These are phyloP conservation scores for Leishmania aethiopica DNA, from an alignment of 208 protist genomes.

Conservation along the genomic window DNA sequence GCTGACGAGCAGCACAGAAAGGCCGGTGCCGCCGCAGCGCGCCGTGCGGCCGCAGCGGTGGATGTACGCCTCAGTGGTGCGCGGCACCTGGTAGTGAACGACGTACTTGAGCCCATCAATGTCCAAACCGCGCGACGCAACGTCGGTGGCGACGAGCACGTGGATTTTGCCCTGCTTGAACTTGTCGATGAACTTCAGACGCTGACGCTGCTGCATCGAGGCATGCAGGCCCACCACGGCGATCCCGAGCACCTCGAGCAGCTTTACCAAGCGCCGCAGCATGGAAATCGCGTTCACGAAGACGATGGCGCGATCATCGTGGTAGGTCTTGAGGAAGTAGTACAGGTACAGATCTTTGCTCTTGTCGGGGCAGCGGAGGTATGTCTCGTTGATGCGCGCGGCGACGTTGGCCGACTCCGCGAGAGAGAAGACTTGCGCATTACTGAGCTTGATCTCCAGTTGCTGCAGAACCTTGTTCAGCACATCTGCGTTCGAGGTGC, in stretches of 20 bases:
- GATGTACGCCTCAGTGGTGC: slow-evolving; percentile 95
- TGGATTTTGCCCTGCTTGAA: slow-evolving; percentile 74
- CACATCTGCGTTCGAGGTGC: slow-evolving; percentile 80
- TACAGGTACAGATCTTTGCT: slow-evolving; percentile 96
- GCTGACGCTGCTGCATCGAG: slow-evolving; percentile 97
- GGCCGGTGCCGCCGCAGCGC: slow-evolving; percentile 83
- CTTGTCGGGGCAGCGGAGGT: slow-evolving; percentile 91
- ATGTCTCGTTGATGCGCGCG: slow-evolving; percentile 87
- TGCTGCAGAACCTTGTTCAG: slow-evolving; percentile 71
- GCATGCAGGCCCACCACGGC: slow-evolving; percentile 92
- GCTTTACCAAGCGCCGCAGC: slow-evolving; percentile 91
- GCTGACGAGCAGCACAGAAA: slow-evolving; percentile 82
- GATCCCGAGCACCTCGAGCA: slow-evolving; percentile 91
- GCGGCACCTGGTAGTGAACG: slow-evolving; percentile 97
- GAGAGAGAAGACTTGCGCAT: slow-evolving; percentile 88
- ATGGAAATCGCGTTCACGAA: slow-evolving; percentile 95
- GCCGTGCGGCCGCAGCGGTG: slow-evolving; percentile 97
- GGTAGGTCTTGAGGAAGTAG: slow-evolving; percentile 92
- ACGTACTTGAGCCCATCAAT: slow-evolving; percentile 96
- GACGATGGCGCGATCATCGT: slow-evolving; percentile 92
- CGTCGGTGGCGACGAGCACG: slow-evolving; percentile 93
- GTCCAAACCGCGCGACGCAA: slow-evolving; percentile 95
- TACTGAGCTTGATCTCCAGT: slow-evolving; percentile 73
- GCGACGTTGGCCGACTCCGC: slow-evolving; percentile 71
- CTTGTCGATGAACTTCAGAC: slow-evolving; percentile 97